Base-by-base conservation (phyloP, 768 basidiomycete species). In the Asterophora lycoperdoides region DNA sequence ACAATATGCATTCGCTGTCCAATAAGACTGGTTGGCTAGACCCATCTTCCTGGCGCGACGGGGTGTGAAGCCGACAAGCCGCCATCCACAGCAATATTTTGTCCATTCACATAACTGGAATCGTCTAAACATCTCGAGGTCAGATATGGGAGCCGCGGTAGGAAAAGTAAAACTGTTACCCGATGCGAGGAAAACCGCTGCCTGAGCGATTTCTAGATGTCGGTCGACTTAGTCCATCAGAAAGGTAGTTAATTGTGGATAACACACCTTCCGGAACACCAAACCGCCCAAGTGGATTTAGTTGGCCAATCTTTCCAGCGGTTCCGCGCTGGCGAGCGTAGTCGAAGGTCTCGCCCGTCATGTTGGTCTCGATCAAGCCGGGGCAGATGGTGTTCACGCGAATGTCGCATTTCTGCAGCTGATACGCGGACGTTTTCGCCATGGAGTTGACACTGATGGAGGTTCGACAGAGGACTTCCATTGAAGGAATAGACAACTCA, bases 321-420 rank as follows among this genome's bases (percentile, higher is more conserved):
- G 73, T 86, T 8, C 93, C 93, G 19, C 83, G 78, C 49, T 80
- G 64, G 18, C 86, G 81, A 23, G 93, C 93, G 41, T 76, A 76
- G 20, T 87, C 80, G 59, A 97, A 97, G 28, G 84, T 76, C n/a
- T 56, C 61, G 41, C 67, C 70, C 2, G 94, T 94, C 91, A 97
- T 96, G 42, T 84, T 88, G 8, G 93, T 97, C 71, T 95, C 89
- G 60, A 96, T 92, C 49, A 96, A 68, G 11, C 93, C 93, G 5
- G 94, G 94, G 60, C 92, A 94, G 56, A 96, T 82, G 37, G 84
- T 74, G 65, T 93, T 95, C 54, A 96, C 85, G 37, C 94, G 87
- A 55, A 97, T 78, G 65, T 92, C 86, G 1, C 82, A 84, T 62
- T 77, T 85, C 55, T 84, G 77, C 18, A 95, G 76, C 64, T 92